Percentiles rank a stretch among this genome's conserved stretches.
phyloP scores from a whole-genome alignment of 163 green algal species.

The Scenedesmus sp. region DNA sequence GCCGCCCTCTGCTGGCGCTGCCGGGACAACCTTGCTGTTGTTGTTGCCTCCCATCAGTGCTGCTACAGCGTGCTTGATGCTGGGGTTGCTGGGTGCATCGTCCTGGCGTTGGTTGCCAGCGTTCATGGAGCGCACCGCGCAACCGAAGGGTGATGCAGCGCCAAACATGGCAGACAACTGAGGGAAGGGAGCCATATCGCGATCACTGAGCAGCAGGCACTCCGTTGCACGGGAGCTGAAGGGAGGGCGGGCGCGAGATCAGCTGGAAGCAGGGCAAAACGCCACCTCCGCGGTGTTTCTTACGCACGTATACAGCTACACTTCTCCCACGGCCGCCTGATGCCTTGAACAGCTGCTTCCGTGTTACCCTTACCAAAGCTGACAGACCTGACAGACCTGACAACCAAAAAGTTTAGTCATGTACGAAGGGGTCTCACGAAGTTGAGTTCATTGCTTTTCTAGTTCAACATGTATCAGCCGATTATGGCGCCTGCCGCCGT shows the following conservation, averaged over 20 bases:
- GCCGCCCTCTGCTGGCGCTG: conserved; percentile 58
- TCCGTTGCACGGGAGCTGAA: background rate
- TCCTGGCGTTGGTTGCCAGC: conserved; percentile 16
- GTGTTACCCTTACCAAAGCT: background rate
- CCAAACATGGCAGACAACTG: conserved; percentile 15
- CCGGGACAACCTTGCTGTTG: conserved; percentile 62
- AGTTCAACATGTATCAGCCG: background rate
- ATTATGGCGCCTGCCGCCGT: background rate
- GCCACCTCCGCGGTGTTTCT: background rate
- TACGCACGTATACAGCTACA: background rate
- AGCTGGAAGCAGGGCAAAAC: background rate
- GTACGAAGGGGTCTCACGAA: no score
- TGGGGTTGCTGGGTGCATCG: conserved; percentile 1
- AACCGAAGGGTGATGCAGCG: conserved; percentile 23
- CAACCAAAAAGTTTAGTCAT: conserved; percentile 16
- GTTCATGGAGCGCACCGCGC: conserved; percentile 5
- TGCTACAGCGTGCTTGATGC: conserved; percentile 6
- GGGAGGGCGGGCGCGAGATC: conserved; percentile 12
- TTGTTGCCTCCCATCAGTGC: conserved; percentile 23
- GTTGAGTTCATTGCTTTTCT: no score
- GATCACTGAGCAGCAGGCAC: background rate
- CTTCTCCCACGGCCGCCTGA: background rate
- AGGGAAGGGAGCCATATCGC: conserved; percentile 27
- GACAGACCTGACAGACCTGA: conserved; percentile 5
- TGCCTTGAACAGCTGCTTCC: background rate